Conservation (phyloP, 2,329 filamentous ascomycete species). For the Alternaria angustiovoidea region DNA sequence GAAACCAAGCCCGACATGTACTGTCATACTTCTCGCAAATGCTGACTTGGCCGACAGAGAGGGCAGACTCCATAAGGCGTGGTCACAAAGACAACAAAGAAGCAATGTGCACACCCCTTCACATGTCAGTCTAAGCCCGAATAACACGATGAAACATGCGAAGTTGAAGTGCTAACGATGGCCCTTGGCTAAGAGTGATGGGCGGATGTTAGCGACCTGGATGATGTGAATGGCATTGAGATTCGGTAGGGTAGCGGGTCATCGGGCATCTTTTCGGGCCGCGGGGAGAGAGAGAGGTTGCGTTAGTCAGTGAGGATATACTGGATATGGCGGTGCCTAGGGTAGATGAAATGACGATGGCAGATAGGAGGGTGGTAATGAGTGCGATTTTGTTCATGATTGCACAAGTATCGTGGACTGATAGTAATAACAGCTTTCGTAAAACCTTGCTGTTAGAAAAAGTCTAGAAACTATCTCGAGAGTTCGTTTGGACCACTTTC, state of each 20-base stretch:
- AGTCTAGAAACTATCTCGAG: too few relatives aligned
- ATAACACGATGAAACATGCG: background rate
- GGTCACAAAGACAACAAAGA: background rate
- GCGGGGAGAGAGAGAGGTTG: background rate
- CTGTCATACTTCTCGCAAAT: background rate
- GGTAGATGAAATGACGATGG: background rate
- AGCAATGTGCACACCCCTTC: background rate
- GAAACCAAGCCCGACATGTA: background rate
- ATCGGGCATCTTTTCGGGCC: background rate
- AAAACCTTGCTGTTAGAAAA: too few relatives aligned
- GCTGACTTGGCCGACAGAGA: background rate
- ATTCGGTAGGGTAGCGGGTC: background rate
- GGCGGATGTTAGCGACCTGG: background rate
- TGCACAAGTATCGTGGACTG: too few relatives aligned
- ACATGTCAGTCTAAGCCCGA: background rate
- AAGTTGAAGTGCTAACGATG: background rate
- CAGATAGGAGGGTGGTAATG: background rate
- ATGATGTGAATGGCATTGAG: background rate
- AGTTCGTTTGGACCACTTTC: background rate
- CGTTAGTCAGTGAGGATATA: background rate
- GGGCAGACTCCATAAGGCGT: background rate
- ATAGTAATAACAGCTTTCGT: too few relatives aligned
- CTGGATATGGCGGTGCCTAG: background rate
- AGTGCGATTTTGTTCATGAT: too few relatives aligned
- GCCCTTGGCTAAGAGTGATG: background rate